Percentiles rank a stretch among this genome's conserved stretches.
phyloP scores from a whole-genome alignment of 306 rosid species.

The Lathyrus oleraceus region DNA sequence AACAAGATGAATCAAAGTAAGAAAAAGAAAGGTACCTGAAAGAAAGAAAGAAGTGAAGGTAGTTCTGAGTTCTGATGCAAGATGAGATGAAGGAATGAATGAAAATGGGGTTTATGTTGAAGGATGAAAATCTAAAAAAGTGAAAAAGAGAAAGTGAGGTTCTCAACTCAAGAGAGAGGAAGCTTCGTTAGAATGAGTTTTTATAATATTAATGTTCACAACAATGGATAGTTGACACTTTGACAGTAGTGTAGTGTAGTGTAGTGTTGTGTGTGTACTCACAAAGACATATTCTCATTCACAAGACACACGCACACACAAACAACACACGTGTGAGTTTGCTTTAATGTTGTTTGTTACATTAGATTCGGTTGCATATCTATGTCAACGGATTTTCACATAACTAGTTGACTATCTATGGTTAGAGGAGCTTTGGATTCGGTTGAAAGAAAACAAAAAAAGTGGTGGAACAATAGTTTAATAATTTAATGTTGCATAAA shows the following conservation, averaged over 20 bases:
- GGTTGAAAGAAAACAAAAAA: constrained; percentile 42
- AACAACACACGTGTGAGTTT: constrained; percentile 31
- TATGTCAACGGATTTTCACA: constrained; percentile 26
- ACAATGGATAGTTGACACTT: constrained; percentile 39
- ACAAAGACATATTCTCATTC: background rate
- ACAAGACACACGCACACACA: background rate
- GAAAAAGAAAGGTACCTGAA: constrained; percentile 47
- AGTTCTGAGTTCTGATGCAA: background rate
- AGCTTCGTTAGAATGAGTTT: constrained; percentile 59
- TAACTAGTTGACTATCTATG: constrained; percentile 61
- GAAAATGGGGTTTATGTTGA: background rate
- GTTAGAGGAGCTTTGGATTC: constrained; percentile 63
- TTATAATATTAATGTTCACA: constrained; percentile 27
- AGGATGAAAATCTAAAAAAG: constrained; percentile 37
- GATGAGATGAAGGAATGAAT: constrained; percentile 17
- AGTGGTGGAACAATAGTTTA: constrained; percentile 37
- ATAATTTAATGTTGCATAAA: constrained; percentile 45
- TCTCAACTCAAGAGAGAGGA: constrained; percentile 45
- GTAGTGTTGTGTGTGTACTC: no score
- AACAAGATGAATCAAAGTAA: constrained; percentile 15
- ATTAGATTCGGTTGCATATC: background rate
- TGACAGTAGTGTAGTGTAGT: background rate
- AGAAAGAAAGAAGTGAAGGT: constrained; percentile 24
- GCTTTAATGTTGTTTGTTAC: constrained; percentile 20
- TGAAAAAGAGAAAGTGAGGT: constrained; percentile 37